phyloP scores from a whole-genome alignment of 2,329 filamentous ascomycete genomes.

The Cladosporium sp. region DNA sequence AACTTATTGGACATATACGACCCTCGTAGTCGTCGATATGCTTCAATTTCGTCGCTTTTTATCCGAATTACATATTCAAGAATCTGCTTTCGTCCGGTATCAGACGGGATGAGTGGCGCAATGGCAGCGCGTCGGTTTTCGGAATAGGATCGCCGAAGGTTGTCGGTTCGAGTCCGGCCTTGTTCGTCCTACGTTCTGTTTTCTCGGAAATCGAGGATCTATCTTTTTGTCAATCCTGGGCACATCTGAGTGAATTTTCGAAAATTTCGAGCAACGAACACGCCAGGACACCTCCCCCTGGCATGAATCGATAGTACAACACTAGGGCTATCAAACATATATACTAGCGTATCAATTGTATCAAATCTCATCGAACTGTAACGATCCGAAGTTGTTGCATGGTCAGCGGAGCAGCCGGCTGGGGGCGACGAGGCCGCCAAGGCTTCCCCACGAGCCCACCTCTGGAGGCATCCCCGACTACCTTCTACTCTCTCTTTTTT shows the following conservation, averaged over 20 bases:
- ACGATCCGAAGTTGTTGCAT: neutral
- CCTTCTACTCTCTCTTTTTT: neutral
- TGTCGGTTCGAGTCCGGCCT: neutral
- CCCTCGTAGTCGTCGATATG: neutral
- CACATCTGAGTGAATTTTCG: neutral
- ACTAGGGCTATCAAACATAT: neutral
- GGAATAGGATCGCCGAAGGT: neutral
- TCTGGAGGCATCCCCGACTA: neutral
- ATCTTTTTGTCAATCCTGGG: neutral
- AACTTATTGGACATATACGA: neutral
- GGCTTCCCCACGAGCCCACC: neutral
- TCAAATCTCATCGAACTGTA: neutral
- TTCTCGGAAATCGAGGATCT: too few species aligned
- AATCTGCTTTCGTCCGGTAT: too few species aligned
- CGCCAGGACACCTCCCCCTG: neutral
- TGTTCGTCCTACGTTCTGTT: neutral
- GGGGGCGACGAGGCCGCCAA: neutral
- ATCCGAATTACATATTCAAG: neutral
- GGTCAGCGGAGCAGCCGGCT: neutral
- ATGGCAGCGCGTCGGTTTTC: neutral
- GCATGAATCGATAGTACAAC: neutral
- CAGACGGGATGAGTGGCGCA: neutral
- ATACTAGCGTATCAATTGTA: neutral
- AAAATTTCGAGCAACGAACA: neutral
- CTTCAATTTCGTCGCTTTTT: neutral